A percentile compares a stretch with the other conserved stretches of the same genome.
Evolutionary conservation across 306 rosid species (phyloP).

Genomic region (Cotoneaster glaucophyllus): DNA sequence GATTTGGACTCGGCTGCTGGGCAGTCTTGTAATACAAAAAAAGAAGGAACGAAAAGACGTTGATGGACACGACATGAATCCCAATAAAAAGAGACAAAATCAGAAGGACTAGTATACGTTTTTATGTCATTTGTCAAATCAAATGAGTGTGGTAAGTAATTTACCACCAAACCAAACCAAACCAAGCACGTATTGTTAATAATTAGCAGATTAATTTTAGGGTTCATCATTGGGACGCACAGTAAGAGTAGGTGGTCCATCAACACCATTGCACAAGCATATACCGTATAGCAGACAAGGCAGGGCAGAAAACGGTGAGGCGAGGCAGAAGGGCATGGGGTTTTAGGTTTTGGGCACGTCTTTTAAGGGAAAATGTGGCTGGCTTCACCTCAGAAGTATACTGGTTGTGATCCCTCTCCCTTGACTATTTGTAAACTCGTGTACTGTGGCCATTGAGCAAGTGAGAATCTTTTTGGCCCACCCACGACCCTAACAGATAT

Average conservation of each 20-base stretch:
- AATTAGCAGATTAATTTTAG: not conserved
- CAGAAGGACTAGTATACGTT: not conserved
- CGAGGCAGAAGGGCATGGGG: not conserved
- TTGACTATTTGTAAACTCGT: not conserved
- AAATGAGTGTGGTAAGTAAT: not conserved
- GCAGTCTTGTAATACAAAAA: not conserved
- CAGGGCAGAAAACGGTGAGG: not conserved
- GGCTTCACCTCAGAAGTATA: not conserved
- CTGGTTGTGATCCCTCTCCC: not conserved
- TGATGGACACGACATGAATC: slow-evolving; percentile 10
- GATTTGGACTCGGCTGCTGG: too few species aligned
- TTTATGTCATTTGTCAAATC: slow-evolving; percentile 7
- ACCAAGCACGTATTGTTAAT: not conserved
- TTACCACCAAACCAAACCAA: not conserved
- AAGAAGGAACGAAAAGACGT: not conserved
- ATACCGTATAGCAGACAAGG: not conserved
- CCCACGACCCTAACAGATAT: too few species aligned
- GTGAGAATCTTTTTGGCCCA: not conserved
- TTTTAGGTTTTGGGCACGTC: not conserved
- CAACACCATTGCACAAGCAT: not conserved
- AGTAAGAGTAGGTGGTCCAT: not conserved
- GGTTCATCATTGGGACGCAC: not conserved
- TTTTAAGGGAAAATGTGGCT: not conserved
- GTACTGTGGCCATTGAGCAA: not conserved
- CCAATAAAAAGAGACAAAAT: not conserved